These are phyloP conservation scores for Penicillium nucicola DNA, from an alignment of 495 filamentous ascomycete species.

Conservation along the genomic window DNA sequence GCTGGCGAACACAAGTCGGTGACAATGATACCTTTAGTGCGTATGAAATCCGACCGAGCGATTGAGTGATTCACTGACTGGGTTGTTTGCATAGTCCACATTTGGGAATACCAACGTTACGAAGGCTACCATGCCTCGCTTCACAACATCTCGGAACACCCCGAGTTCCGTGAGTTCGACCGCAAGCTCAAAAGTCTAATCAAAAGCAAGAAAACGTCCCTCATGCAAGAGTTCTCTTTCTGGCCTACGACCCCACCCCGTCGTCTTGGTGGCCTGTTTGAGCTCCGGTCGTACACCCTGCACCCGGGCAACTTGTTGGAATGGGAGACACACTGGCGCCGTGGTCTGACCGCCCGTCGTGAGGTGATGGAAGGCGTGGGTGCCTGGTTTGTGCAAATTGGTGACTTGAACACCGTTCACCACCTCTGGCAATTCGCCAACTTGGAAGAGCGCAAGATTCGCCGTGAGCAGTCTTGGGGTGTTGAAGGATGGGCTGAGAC, in stretches of 20 bases:
- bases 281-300: constrained; percentile 94
- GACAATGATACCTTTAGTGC: constrained; percentile 95
- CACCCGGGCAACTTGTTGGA: constrained; percentile 93
- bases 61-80: neutral
- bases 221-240: constrained; percentile 99
- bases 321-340: constrained; percentile 99
- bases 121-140: constrained; percentile 92
- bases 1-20: constrained; percentile 97
- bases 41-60: constrained; percentile 9
- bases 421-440: constrained; percentile 99
- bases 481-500: constrained; percentile 97
- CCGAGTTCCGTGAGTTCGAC: constrained; percentile 80
- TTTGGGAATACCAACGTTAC: constrained; percentile 99
- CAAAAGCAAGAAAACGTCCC: constrained; percentile 75
- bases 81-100: constrained; percentile 62
- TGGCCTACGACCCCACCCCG: constrained; percentile 95
- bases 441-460: constrained; percentile 85
- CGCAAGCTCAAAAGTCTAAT: constrained; percentile 76
- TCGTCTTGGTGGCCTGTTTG: constrained; percentile 86
- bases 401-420: constrained; percentile 95
- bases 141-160: constrained; percentile 73
- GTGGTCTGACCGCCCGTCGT: constrained; percentile 79
- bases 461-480: constrained; percentile 92
- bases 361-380: constrained; percentile 99
- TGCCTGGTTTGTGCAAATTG: constrained; percentile 98